Evolutionary conservation across 495 filamentous ascomycete species (phyloP).

Genomic region (Tuber melanosporum): DNA sequence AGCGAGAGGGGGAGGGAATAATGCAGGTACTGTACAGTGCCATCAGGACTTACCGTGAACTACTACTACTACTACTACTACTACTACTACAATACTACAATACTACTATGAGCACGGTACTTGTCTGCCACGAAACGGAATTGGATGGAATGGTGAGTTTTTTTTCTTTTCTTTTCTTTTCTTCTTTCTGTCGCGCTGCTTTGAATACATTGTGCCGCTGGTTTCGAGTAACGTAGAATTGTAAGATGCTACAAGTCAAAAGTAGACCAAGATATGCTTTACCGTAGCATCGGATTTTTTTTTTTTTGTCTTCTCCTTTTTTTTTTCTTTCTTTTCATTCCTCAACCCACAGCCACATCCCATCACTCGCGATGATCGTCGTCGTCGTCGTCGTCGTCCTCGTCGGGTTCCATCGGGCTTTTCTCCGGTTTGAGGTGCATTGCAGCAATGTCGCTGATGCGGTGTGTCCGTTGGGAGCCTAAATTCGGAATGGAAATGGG

Average conservation of each 20-base stretch:
- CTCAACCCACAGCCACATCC: background rate
- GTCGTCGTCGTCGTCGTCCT: background rate
- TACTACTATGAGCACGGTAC: background rate
- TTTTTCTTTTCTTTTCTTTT: background rate
- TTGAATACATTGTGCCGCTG: background rate
- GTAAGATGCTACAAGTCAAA: background rate
- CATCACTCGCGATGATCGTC: background rate
- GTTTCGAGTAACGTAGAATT: background rate
- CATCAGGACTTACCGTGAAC: background rate
- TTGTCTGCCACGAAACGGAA: background rate
- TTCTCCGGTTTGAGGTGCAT: background rate
- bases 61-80: background rate
- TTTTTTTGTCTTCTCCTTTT: background rate
- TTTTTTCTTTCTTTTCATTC: background rate
- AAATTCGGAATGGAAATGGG: background rate
- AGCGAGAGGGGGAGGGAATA: background rate
- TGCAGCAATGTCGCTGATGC: background rate
- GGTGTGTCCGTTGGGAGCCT: background rate
- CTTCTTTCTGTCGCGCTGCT: background rate
- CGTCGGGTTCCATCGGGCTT: background rate
- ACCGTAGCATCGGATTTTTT: background rate
- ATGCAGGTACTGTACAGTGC: background rate
- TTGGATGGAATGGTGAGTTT: background rate
- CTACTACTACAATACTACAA: too few relatives aligned
- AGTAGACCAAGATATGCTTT: background rate